phyloP scores from a whole-genome alignment of 495 filamentous ascomycete genomes.

The Hyphodiscus hymeniophilus region DNA sequence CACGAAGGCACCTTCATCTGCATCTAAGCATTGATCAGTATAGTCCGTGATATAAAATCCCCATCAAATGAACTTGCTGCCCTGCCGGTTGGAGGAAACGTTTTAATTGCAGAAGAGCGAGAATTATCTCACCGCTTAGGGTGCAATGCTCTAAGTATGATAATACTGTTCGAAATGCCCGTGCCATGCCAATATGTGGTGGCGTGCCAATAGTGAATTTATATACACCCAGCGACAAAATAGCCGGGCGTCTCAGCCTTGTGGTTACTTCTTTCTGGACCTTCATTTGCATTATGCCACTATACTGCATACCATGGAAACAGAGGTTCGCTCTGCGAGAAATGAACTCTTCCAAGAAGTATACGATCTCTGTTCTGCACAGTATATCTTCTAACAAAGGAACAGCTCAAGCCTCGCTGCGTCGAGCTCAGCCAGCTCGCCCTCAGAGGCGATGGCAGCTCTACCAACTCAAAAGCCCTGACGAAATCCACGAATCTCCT shows the following conservation, averaged over 20 bases:
- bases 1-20: too few relatives aligned
- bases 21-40: too few relatives aligned
- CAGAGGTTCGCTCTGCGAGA: slow-evolving; percentile 19
- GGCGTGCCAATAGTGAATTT: too few relatives aligned
- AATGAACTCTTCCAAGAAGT: slow-evolving; percentile 37
- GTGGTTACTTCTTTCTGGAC: background rate
- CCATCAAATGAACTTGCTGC: too few relatives aligned
- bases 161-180: too few relatives aligned
- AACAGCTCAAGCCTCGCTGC: slow-evolving; percentile 70
- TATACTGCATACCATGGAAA: slow-evolving; percentile 13
- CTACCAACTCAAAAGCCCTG: slow-evolving; percentile 46
- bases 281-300: background rate
- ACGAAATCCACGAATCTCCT: slow-evolving; percentile 44
- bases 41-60: too few relatives aligned
- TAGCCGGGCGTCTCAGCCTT: slow-evolving; percentile 1
- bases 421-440: slow-evolving; percentile 68
- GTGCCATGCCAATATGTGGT: too few relatives aligned
- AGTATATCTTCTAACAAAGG: slow-evolving; percentile 8
- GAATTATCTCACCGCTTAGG: too few relatives aligned
- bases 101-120: too few relatives aligned
- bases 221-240: too few relatives aligned
- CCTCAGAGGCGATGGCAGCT: slow-evolving; percentile 48
- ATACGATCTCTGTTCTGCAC: background rate
- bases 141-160: too few relatives aligned
- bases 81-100: too few relatives aligned